Evolutionary conservation across 2,329 filamentous ascomycete species (phyloP), one percentile per base, ranked within the genome.

Genomic region (Cytospora piceicola): DNA sequence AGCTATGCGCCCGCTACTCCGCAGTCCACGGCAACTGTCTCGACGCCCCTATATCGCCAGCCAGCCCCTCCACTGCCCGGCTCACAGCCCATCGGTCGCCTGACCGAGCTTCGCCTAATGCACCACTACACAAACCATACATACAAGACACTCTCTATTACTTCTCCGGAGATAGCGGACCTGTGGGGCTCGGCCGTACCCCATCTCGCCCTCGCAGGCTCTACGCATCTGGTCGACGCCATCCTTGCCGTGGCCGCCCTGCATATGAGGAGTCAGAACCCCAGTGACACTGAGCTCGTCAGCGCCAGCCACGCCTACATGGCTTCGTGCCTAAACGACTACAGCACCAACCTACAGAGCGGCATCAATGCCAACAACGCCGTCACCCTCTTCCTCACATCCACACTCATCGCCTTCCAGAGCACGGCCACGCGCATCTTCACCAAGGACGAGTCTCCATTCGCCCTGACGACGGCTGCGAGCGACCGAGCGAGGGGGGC

Each of bases 331-430:
- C 77, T 89, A 51, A 82, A 84, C 49, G 83, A 87, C 65, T 90
- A 89, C 72, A 85, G 85, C 67, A 78, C 80, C 2, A 80, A 82
- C 0, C 77, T 90, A 34, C 83, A 82, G 54, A 77, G 78, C 36
- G 87, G 87, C 30, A 85, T 89, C 65, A 84, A 81, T 34, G 79
- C 83, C 36, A 75, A 78, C 36, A 90, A 89, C 65, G 86, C 87
- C 11, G 87, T 89, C 72, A 81, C 86, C 0, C 78, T 90, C 1
- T 90, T 90, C 70, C 76, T 88, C 27, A 89, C 87, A 0, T 81
- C 87, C 1, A 81, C 86, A 2, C 78, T 90, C 70, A 86, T 93
- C 73, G 80, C 90, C 72, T 87, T 92, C 75, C 82, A 93, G 74
- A 80, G 90, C 70, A 83, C 87, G 32, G 81, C 91, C 51, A 82